Base-by-base conservation (phyloP, 2,329 filamentous ascomycete species). In the Pseudogymnoascus verrucosus region DNA sequence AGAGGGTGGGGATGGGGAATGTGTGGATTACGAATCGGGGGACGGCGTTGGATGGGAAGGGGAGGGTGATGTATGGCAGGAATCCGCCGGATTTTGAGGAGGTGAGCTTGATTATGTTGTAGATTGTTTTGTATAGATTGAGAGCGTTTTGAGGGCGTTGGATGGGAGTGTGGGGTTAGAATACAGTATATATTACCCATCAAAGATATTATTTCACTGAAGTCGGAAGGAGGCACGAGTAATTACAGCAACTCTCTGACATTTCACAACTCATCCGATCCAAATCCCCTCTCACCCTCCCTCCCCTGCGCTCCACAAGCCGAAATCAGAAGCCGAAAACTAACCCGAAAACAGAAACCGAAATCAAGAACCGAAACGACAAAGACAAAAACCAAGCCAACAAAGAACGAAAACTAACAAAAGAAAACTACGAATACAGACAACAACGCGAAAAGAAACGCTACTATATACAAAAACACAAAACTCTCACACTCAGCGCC, bases 1-100 rank as follows among this genome's bases (percentile, higher is more conserved):
- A 86, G 67, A 84, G 89, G 65, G 79, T 77, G 14, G 65, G 65
- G 68, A 69, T 67, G 61, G 31, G 63, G 60, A 61, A 84, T 67
- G 88, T 97, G 62, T 96, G 91, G 88, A 91, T 97, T 73, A 95
- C 90, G 71, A 96, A 96, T 74, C 89, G 95, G 74, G 91, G 91
- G 66, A 91, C 93, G 19, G 89, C 90, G 14, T 79, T 97, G 69
- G 91, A 96, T 76, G 89, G 86, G 63, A 92, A 91, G 74, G 85
- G 86, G 31, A 85, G 89, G 16, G 91, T 96, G 4, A 85, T 96
- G 39, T 97, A 95, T 75, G 89, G 89, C 67, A 86, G 85, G 67
- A 90, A 91, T 65, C 93, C 93, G 14, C 93, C 93, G 0, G 92
- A 96, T 76, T 96, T 96, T 73, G 92, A 89, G 0, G 90, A 96